A percentile compares a stretch with the other conserved stretches of the same genome.
phyloP scores from a whole-genome alignment of 176 grass and related monocot genomes.

The Eragrostis nindensis region DNA sequence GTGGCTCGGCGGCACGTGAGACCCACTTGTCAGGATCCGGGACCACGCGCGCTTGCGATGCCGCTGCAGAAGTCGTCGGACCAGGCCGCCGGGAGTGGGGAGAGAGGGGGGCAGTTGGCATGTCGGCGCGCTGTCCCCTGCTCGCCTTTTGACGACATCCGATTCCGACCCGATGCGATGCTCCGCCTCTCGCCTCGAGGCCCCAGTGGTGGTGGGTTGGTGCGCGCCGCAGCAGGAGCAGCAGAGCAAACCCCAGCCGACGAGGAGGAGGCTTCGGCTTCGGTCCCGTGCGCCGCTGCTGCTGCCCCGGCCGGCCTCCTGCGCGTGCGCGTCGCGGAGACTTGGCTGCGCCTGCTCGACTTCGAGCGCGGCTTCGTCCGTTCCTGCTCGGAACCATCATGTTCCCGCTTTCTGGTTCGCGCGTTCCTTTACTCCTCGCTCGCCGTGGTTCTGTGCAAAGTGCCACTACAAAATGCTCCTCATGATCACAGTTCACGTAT shows the following conservation, averaged over 20 bases:
- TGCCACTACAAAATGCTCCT: neutral
- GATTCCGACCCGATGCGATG: slow-evolving; percentile 33
- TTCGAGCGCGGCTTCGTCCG: neutral
- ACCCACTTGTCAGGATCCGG: slow-evolving; percentile 32
- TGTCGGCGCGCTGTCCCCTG: slow-evolving; percentile 56
- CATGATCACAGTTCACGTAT: neutral
- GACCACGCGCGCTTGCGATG: neutral
- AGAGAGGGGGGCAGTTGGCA: neutral
- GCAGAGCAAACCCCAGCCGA: neutral
- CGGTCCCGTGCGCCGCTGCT: neutral
- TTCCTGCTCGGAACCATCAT: slow-evolving; percentile 25
- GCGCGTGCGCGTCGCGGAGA: neutral
- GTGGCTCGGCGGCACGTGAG: slow-evolving; percentile 23
- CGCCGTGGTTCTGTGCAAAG: neutral
- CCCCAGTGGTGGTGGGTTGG: neutral
- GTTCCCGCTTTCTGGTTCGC: neutral
- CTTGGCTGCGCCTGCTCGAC: neutral
- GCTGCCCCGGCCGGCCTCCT: neutral
- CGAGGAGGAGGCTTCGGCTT: neutral
- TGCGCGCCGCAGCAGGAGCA: neutral
- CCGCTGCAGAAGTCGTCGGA: neutral
- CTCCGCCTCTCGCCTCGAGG: neutral
- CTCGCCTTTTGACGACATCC: slow-evolving; percentile 45
- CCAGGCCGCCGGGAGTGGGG: neutral
- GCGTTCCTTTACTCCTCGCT: neutral